phyloP scores from a whole-genome alignment of 164 flowering plant species.

The Magnolia kwangsiensis region DNA sequence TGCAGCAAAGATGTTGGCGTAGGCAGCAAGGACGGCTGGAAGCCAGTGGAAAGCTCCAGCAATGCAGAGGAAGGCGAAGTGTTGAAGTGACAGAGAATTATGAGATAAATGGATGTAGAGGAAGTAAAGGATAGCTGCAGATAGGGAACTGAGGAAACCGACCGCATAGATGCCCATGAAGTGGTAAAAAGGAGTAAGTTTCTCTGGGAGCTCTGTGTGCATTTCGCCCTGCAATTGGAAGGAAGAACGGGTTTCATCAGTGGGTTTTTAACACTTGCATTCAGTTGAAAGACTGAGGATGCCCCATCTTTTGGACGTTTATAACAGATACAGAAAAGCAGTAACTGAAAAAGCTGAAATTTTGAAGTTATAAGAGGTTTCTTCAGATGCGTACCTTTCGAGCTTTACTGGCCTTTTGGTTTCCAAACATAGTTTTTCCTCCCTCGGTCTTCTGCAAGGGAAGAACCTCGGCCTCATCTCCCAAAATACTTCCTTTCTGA shows the following conservation, averaged over 20 bases:
- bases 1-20: constrained; percentile 29
- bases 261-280: background rate
- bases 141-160: constrained; percentile 54
- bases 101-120: constrained; percentile 33
- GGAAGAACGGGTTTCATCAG: background rate
- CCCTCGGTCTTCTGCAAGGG: constrained; percentile 55
- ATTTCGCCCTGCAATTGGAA: constrained; percentile 20
- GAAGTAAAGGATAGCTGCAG: constrained; percentile 54
- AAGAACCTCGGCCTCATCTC: constrained; percentile 39
- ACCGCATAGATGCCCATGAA: constrained; percentile 58
- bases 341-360: background rate
- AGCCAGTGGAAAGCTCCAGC: constrained; percentile 72
- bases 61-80: constrained; percentile 49
- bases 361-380: background rate
- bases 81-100: constrained; percentile 32
- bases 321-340: background rate
- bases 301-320: background rate
- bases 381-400: constrained; percentile 24
- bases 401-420: constrained; percentile 18
- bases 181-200: constrained; percentile 30
- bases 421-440: constrained; percentile 25
- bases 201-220: constrained; percentile 3
- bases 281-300: background rate
- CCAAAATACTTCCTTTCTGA: constrained; percentile 55
- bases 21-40: constrained; percentile 50